A percentile compares a stretch with the other conserved stretches of the same genome.
Conservation (phyloP, 768 basidiomycete species). For the Butyriboletus loyo region DNA sequence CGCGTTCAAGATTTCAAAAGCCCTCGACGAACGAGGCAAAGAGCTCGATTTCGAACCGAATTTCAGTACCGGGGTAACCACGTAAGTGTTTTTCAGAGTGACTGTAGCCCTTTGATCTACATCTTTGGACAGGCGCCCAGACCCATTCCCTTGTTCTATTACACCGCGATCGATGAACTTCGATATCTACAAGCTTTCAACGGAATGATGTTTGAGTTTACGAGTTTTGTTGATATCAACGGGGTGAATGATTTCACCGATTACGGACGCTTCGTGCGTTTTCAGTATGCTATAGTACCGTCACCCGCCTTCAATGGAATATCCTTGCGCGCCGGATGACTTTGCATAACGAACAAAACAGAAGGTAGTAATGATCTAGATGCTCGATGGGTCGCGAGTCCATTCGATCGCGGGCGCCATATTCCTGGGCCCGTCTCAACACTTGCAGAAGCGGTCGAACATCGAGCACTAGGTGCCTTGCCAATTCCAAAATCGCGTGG, state of each 20-base stretch:
- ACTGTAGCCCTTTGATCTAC: neutral
- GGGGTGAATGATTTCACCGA: neutral
- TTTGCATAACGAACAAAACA: neutral
- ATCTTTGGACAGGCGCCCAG: constrained; percentile 5
- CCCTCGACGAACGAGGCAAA: constrained; percentile 23
- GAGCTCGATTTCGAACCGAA: constrained; percentile 18
- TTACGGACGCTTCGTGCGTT: neutral
- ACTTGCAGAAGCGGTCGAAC: constrained; percentile 17
- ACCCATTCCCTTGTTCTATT: constrained; percentile 14
- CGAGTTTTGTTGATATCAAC: neutral
- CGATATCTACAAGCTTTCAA: constrained; percentile 1
- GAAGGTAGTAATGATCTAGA: neutral
- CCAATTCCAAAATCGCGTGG: neutral
- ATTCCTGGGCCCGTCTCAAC: constrained; percentile 15
- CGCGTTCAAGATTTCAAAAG: constrained; percentile 25
- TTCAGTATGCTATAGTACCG: neutral
- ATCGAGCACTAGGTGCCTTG: neutral
- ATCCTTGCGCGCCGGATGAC: neutral
- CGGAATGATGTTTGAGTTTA: neutral
- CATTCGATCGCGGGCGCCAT: neutral
- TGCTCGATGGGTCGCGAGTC: constrained; percentile 13
- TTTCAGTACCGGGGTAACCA: constrained; percentile 14
- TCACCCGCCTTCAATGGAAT: too few species aligned
- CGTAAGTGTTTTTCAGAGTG: constrained; percentile 3
- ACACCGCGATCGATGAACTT: neutral